These are phyloP conservation scores for Cornus kousa DNA, from an alignment of 148 eudicot species.

Conservation along the genomic window DNA sequence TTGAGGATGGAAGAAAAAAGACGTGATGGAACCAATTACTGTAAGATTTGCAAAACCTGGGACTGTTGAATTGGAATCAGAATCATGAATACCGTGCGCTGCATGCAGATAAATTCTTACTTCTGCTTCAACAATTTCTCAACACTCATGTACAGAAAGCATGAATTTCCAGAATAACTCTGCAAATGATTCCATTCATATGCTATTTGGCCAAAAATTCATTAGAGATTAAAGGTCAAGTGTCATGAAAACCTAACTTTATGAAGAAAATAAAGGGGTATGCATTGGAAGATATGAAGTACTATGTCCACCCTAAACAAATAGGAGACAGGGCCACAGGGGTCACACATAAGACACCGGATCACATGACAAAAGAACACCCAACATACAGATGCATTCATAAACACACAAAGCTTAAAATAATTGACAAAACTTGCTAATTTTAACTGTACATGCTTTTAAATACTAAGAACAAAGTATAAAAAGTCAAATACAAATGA, in stretches of 20 bases:
- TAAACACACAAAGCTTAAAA: too few species aligned
- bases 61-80: background rate
- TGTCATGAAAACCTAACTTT: background rate
- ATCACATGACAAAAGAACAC: too few species aligned
- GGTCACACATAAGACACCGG: too few species aligned
- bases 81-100: background rate
- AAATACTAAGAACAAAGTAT: too few species aligned
- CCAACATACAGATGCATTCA: too few species aligned
- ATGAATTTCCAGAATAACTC: background rate
- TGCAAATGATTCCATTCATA: background rate
- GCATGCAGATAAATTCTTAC: background rate
- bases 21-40: background rate
- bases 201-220: background rate
- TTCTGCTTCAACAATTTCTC: background rate
- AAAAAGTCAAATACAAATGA: conserved; percentile 6
- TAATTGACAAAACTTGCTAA: too few species aligned
- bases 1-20: background rate
- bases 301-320: too few species aligned
- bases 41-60: background rate
- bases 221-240: background rate
- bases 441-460: background rate
- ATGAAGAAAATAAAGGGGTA: background rate
- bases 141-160: background rate
- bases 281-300: background rate
- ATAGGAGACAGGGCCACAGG: too few species aligned